These are phyloP conservation scores for Aspergillus haitiensis DNA, from an alignment of 495 filamentous ascomycete species.

Conservation along the genomic window DNA sequence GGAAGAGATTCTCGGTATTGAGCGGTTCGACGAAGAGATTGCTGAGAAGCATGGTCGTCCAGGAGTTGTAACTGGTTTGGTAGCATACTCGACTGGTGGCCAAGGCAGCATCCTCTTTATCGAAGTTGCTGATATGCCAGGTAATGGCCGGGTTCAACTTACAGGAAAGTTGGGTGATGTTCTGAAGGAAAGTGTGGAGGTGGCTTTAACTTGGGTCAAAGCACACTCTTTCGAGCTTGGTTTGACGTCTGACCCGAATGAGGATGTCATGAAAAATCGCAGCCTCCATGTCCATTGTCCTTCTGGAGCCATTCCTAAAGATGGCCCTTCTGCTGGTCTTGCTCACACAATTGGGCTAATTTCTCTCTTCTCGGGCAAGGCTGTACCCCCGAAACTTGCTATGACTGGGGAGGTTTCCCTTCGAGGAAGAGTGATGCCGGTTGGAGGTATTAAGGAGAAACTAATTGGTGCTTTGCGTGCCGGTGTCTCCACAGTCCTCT, in stretches of 20 bases:
- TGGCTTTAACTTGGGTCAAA: slow-evolving; percentile 95
- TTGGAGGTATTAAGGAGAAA: slow-evolving; percentile 98
- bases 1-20: slow-evolving; percentile 88
- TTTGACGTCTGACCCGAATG: slow-evolving; percentile 72
- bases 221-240: slow-evolving; percentile 92
- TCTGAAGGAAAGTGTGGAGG: slow-evolving; percentile 94
- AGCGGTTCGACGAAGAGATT: slow-evolving; percentile 94
- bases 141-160: slow-evolving; percentile 87
- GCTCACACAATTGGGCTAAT: slow-evolving; percentile 93
- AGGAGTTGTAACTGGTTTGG: slow-evolving; percentile 94
- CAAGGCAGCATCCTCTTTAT: slow-evolving; percentile 98
- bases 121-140: slow-evolving; percentile 96
- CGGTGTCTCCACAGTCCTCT: slow-evolving; percentile 89
- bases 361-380: slow-evolving; percentile 83
- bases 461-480: slow-evolving; percentile 91
- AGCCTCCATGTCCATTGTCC: slow-evolving; percentile 97
- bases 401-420: slow-evolving; percentile 98
- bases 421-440: slow-evolving; percentile 81
- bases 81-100: slow-evolving; percentile 91
- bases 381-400: slow-evolving; percentile 87
- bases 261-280: slow-evolving; percentile 95
- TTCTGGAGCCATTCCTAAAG: slow-evolving; percentile 92
- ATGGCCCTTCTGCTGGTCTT: slow-evolving; percentile 84
- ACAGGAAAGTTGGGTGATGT: slow-evolving; percentile 98
- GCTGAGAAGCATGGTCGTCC: slow-evolving; percentile 84